phyloP scores from a whole-genome alignment of 805 yeast species.

The Kuraishia floccosa region DNA sequence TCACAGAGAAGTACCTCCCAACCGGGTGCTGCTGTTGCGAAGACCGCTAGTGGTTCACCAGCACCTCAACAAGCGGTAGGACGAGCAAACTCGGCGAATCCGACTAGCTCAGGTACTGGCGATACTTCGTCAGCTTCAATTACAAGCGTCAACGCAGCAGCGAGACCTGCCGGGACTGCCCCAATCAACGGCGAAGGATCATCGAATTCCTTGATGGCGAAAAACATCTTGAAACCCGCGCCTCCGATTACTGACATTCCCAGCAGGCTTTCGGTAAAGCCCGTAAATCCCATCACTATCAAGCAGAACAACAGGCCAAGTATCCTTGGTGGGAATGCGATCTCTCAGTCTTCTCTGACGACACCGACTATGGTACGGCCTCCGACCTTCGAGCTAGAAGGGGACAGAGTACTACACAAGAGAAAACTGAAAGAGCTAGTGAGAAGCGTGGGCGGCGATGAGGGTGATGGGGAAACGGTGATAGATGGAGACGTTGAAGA shows the following conservation, averaged over 20 bases:
- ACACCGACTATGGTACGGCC: slow-evolving; percentile 67
- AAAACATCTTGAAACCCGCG: slow-evolving; percentile 24
- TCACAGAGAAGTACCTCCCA: slow-evolving; percentile 7
- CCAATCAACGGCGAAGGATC: slow-evolving; percentile 5
- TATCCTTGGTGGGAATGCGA: slow-evolving; percentile 73
- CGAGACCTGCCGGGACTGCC: no score
- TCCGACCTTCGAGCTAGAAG: slow-evolving; percentile 75
- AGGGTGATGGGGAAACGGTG: slow-evolving; percentile 81
- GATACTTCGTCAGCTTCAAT: slow-evolving; percentile 27
- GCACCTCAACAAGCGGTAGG: no score
- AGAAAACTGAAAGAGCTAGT: slow-evolving; percentile 85
- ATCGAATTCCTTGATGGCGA: slow-evolving; percentile 1
- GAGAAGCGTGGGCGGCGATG: slow-evolving; percentile 69
- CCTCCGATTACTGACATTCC: slow-evolving; percentile 69
- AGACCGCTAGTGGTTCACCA: no score
- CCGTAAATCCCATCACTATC: slow-evolving; percentile 53
- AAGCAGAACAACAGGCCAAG: slow-evolving; percentile 67
- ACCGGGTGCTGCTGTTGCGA: no score
- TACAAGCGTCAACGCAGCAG: slow-evolving; percentile 32
- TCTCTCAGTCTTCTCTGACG: slow-evolving; percentile 55
- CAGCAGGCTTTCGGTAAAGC: slow-evolving; percentile 49
- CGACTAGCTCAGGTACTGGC: no score
- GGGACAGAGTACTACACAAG: slow-evolving; percentile 77
- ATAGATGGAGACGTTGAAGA: slow-evolving; percentile 97
- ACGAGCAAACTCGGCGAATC: no score